These are phyloP conservation scores for Dentipellis sp. DNA, from an alignment of 768 basidiomycete genomes.

Conservation along the genomic window DNA sequence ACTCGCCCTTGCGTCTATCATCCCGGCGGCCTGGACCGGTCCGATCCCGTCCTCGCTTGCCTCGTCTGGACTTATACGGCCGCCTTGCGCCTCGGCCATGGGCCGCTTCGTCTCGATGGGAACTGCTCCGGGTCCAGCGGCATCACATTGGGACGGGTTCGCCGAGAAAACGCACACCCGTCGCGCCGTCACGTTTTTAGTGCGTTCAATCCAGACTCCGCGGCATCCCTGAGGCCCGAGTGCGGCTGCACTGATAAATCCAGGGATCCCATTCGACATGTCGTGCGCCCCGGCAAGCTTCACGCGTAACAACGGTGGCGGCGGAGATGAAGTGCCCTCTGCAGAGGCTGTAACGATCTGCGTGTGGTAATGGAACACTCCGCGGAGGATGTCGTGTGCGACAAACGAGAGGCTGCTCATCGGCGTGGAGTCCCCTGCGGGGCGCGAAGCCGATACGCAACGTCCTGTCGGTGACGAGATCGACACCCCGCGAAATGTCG, in stretches of 20 bases:
- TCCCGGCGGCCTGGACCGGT: not conserved
- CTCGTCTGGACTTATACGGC: not conserved
- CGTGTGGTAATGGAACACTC: slow-evolving; percentile 37
- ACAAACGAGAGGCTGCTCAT: slow-evolving; percentile 27
- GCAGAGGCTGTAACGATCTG: not conserved
- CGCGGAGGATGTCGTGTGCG: slow-evolving; percentile 31
- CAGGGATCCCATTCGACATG: slow-evolving; percentile 28
- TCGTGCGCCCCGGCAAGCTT: slow-evolving; percentile 34
- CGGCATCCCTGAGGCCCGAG: slow-evolving; percentile 41
- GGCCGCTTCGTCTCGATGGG: not conserved
- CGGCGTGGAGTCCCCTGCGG: slow-evolving; percentile 13
- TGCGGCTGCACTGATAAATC: slow-evolving; percentile 40
- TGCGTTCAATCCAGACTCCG: slow-evolving; percentile 49
- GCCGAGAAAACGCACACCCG: slow-evolving; percentile 35
- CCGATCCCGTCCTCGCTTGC: not conserved
- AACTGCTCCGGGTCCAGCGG: not conserved
- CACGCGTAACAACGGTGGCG: slow-evolving; percentile 29
- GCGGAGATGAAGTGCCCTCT: not conserved
- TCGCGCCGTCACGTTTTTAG: slow-evolving; percentile 30
- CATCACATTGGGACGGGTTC: slow-evolving; percentile 3
- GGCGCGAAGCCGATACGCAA: slow-evolving; percentile 24
- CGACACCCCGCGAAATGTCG: slow-evolving; percentile 23
- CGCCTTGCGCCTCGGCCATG: slow-evolving; percentile 4
- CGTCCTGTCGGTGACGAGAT: slow-evolving; percentile 24
- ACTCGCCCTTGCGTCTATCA: not conserved